These are phyloP conservation scores for Rhododendron griersonianum DNA, from an alignment of 148 eudicot species.

Conservation along the genomic window DNA sequence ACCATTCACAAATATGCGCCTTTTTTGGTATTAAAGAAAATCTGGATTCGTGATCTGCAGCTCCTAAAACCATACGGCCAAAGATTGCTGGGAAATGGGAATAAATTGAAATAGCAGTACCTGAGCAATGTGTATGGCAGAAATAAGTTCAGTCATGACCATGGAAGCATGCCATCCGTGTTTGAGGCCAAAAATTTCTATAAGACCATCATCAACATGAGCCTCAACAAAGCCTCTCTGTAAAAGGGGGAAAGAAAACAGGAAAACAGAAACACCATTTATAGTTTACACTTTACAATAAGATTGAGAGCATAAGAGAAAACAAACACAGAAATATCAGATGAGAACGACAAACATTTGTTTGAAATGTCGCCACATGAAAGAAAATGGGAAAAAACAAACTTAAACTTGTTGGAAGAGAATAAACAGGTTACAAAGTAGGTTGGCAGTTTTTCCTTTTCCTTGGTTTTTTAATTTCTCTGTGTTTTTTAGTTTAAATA, in stretches of 20 bases:
- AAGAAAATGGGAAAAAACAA: not conserved
- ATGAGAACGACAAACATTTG: not conserved
- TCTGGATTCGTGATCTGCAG: not conserved
- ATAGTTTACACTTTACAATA: not conserved
- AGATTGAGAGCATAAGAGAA: not conserved
- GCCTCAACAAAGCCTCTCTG: constrained; percentile 96
- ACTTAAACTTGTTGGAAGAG: not conserved
- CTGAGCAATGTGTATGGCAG: constrained; percentile 97
- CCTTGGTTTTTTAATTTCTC: not conserved
- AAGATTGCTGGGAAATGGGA: not conserved
- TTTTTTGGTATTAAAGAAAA: not conserved
- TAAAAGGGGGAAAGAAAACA: constrained; percentile 1
- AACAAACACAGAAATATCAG: not conserved
- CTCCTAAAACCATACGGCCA: not conserved
- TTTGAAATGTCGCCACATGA: not conserved
- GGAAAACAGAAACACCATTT: not conserved
- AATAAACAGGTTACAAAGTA: not conserved
- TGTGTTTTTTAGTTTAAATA: not conserved
- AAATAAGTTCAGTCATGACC: constrained; percentile 85
- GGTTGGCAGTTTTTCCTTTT: not conserved
- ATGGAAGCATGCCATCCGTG: constrained; percentile 99
- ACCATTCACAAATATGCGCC: not conserved
- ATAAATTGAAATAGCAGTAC: constrained; percentile 24
- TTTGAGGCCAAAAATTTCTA: constrained; percentile 87
- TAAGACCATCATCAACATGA: constrained; percentile 78